Conservation (phyloP, 345 rosid species). For the Lumnitzera littorea region DNA sequence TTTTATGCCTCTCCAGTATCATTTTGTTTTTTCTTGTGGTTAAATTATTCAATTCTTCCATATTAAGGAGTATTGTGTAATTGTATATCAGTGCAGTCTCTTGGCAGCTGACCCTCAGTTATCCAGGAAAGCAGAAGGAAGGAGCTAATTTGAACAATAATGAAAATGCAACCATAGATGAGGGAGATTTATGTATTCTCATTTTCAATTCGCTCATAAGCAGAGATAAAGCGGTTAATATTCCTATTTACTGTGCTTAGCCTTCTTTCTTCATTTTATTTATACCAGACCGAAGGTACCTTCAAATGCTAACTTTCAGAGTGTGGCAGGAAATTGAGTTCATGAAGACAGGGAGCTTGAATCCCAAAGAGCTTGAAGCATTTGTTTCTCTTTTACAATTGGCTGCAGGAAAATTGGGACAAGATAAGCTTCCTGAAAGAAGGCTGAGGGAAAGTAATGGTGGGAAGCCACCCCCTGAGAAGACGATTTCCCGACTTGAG, state of each 20-base stretch:
- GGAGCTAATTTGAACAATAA: conserved; percentile 19
- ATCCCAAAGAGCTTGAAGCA: conserved; percentile 66
- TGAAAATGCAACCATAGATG: conserved; percentile 16
- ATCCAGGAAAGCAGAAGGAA: conserved; percentile 40
- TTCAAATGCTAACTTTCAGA: background rate
- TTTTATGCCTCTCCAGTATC: background rate
- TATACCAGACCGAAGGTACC: background rate
- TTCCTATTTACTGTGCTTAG: conserved; percentile 6
- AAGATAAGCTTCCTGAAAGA: conserved; percentile 23
- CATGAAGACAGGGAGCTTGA: conserved; percentile 76
- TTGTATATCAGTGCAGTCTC: conserved; percentile 68
- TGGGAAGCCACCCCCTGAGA: conserved; percentile 35
- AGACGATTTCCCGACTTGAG: conserved; percentile 51
- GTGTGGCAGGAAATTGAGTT: conserved; percentile 80
- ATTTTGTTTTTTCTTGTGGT: background rate
- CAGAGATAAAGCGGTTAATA: conserved; percentile 63
- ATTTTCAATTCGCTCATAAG: conserved; percentile 70
- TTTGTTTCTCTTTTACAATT: conserved; percentile 66
- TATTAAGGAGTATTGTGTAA: background rate
- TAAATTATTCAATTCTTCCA: too few relatives aligned
- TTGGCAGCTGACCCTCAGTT: conserved; percentile 76
- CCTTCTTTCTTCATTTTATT: background rate
- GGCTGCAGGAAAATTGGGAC: conserved; percentile 50
- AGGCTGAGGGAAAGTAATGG: conserved; percentile 31
- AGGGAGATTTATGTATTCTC: conserved; percentile 63